Evolutionary conservation across 371 early-diverging fungal species (phyloP).

Genomic region (Apophysomyces ossiformis): DNA sequence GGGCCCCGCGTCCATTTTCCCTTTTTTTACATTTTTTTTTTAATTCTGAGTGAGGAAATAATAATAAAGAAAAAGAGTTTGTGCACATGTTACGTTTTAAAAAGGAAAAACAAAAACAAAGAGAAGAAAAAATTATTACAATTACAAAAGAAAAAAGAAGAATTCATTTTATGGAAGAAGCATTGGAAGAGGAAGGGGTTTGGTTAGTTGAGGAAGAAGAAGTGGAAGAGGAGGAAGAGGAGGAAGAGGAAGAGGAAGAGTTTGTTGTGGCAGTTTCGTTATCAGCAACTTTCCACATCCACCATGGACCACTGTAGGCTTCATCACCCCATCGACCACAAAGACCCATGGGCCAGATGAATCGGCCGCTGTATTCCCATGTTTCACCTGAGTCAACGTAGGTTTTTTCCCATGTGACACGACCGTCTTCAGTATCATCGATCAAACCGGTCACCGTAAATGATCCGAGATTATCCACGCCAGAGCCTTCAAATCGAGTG

Average conservation of each 20-base stretch:
- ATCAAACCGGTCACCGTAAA: constrained; percentile 49
- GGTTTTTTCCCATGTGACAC: constrained; percentile 52
- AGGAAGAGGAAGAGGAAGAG: not conserved
- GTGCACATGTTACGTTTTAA: not conserved
- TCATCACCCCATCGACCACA: constrained; percentile 57
- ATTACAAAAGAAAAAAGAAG: not conserved
- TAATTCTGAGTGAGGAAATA: too few species aligned
- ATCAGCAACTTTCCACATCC: constrained; percentile 46
- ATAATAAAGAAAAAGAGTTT: not conserved
- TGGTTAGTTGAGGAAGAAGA: not conserved
- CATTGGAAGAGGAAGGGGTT: not conserved
- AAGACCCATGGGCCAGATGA: constrained; percentile 47
- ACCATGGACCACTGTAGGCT: constrained; percentile 57
- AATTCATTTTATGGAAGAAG: constrained; percentile 2
- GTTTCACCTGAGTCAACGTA: constrained; percentile 49
- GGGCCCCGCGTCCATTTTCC: too few species aligned
- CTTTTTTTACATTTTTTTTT: too few species aligned
- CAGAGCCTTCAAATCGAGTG: constrained; percentile 52
- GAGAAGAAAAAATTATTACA: not conserved
- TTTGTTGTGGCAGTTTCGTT: not conserved
- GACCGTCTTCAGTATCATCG: constrained; percentile 54
- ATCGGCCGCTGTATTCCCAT: constrained; percentile 55
- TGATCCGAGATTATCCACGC: constrained; percentile 42
- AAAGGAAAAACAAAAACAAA: constrained; percentile 1
- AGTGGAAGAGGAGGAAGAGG: not conserved